Base-by-base conservation (phyloP, 2,329 filamentous ascomycete species). In the Tolypocladium amazonense region DNA sequence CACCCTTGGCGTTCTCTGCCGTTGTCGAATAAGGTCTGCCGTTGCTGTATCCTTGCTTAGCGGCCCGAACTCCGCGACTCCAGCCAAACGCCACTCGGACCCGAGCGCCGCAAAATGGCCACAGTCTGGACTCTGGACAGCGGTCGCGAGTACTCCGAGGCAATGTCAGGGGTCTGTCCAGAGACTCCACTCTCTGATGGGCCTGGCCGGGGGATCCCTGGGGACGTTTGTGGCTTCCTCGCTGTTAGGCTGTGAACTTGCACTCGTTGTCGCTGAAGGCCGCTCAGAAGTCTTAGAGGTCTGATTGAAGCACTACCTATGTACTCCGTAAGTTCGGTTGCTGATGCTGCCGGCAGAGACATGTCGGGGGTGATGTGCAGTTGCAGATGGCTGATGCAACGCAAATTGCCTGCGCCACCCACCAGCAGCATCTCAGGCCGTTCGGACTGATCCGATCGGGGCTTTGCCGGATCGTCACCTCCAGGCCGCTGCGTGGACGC, bases 11-110 rank as follows among this genome's bases (percentile, higher is more conserved):
- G 3, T 3, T 3, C 15, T 9, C 2, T 30, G 15, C 47, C 18
- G 8, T 18, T 14, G 27, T 53, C 55, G 58, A 57, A 57, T 57
- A 39, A 47, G n/a, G 38, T 58, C 30, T 61, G 38, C 60, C 56
- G 60, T 58, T 56, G 45, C 37, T 25, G 33, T 15, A 23, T 12
- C 50, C 58, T 37, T 56, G 55, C n/a, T 41, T 20, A 20, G 47
- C 60, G 58, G 55, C 25, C 37, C 57, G 55, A 8, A 27, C 45
- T 57, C 58, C 53, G 58, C 54, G 35, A 35, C 23, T 33, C n/a
- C n/a, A n/a, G n/a, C n/a, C n/a, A n/a, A n/a, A n/a, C 35, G 18
- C 37, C 27, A 50, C 56, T 52, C 47, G 27, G 14, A 33, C 47
- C 9, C 27, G 47, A 9, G 15, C 23, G 23, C 45, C n/a, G n/a